Base-by-base conservation (phyloP, 441 rosid genomes). In the Raphanus hybrid region DNA sequence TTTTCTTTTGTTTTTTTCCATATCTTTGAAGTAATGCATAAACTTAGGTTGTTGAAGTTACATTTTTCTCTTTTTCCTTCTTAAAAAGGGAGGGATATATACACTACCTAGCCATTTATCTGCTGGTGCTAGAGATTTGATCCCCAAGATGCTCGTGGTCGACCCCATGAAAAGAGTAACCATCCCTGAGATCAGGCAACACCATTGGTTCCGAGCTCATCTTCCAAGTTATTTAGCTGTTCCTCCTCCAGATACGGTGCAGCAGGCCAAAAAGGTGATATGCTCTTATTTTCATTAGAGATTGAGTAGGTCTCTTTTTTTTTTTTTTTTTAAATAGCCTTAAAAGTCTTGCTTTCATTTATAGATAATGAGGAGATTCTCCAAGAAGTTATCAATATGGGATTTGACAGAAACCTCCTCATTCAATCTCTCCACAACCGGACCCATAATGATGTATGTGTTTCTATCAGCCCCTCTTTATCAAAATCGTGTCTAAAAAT, bases 301-400 rank as follows among this genome's bases (percentile, higher is more conserved):
- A 15, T 15, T 52, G 58, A 29, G 34, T 29, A 29, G 34, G 34
- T 29, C 34, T 52, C 58, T 14, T 23, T 52, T 6, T 52, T 62
- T 32, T 67, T 39, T 59, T 4, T 32, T 50, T 61, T 59, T 4
- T 1, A 7, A 9, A 26, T 60, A 35, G 55, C 3, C 1, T 29
- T 62, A 18, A 26, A 67, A 62, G 10, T 0, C 3, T 12, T 54
- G 32, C 39, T 65, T 74, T 69, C 61, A n/a, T 37, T 39, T 86
- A 77, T 89, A 94, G 99, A 91, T 92, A 97, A 94, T 64, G 99
- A 94, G 79, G 99, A 92, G 77, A 90, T 94, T 77, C 90, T 94
- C 65, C 92, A 85, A 88, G 98, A 92, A 81, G 99, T 94, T 68
- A 80, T 92, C 58, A 89, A 84, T 73, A 88, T 85, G 98, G 91